Base-by-base conservation (phyloP, 139 green algal species). In the Chlorella sp. region DNA sequence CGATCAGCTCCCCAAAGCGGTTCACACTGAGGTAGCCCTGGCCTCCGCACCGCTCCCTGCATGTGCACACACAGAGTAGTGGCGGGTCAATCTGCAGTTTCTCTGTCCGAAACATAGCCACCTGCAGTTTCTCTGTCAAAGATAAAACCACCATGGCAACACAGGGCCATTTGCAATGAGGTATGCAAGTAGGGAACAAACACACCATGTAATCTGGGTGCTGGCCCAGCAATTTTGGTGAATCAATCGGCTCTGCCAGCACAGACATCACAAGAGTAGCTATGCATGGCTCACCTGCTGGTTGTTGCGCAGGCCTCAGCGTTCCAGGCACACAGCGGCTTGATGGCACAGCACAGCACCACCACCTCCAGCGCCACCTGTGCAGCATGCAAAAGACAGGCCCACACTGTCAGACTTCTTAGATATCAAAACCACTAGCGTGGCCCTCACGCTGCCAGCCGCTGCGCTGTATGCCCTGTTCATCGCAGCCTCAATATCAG, bases 1-100 rank as follows among this genome's bases (percentile, higher is more conserved):
- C 91, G 34, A 97, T 87, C 72, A 96, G 79, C 27, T 69, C 49
- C 20, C 93, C 93, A 83, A 97, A 95, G 62, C 88, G 82, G 87
- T 97, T 97, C 79, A 83, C 88, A 36, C 72, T 87, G 34, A 97
- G 88, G 85, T 97, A 97, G 65, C 93, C 93, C 82, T 97, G 89
- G 1, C 77, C 81, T 3, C 80, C 80, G 70, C 80, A 86, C 5
- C 80, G 67, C 71, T 84, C 79, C 24, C 71, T 34, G 29, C 71
- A 76, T 2, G 80, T 85, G 42, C n/a, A n/a, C n/a, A n/a, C n/a
- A n/a, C n/a, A n/a, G n/a, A n/a, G n/a, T n/a, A n/a, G n/a, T n/a
- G n/a, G n/a, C n/a, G n/a, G n/a, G n/a, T n/a, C n/a, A n/a, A n/a
- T n/a, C n/a, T n/a, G n/a, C n/a, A n/a, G n/a, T n/a, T n/a, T n/a